Evolutionary conservation across 257 asterid genomes (phyloP).

Genomic region (Capsicum pubescens): DNA sequence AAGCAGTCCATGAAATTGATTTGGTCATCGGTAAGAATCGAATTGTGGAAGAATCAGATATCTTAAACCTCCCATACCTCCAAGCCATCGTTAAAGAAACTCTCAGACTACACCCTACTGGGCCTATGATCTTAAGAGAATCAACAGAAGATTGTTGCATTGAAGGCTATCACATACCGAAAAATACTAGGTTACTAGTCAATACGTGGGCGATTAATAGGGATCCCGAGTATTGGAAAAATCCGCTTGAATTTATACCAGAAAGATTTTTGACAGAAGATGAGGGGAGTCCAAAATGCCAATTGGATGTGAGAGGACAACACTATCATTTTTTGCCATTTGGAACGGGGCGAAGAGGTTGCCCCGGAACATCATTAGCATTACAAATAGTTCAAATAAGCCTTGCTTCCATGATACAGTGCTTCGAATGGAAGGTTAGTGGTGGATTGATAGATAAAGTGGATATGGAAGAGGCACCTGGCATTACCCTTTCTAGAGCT

Average conservation of each 20-base stretch:
- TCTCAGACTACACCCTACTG: conserved; percentile 79
- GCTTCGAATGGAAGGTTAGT: conserved; percentile 64
- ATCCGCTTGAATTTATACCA: conserved; percentile 65
- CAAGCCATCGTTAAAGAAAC: conserved; percentile 78
- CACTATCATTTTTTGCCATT: conserved; percentile 68
- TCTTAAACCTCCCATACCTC: conserved; percentile 61
- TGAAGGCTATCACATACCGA: conserved; percentile 53
- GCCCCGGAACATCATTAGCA: conserved; percentile 79
- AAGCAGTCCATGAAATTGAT: conserved; percentile 62
- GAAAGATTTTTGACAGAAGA: conserved; percentile 56
- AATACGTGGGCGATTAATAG: conserved; percentile 76
- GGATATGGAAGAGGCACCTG: conserved; percentile 70
- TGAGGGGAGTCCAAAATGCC: not conserved
- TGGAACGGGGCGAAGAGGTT: conserved; percentile 74
- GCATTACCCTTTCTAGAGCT: conserved; percentile 66
- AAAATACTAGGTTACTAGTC: conserved; percentile 59
- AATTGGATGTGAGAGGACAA: conserved; percentile 79
- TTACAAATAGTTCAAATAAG: conserved; percentile 65
- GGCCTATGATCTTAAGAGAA: conserved; percentile 60
- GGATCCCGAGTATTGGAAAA: conserved; percentile 67
- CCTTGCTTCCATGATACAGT: conserved; percentile 71
- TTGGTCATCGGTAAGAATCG: conserved; percentile 44
- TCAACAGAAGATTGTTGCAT: conserved; percentile 59
- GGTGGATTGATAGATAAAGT: conserved; percentile 25
- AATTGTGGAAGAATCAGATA: conserved; percentile 65